A percentile compares a stretch with the other conserved stretches of the same genome.
Evolutionary conservation across 495 filamentous ascomycete genomes (phyloP).

Genomic region (Chaetomium fimeti): DNA sequence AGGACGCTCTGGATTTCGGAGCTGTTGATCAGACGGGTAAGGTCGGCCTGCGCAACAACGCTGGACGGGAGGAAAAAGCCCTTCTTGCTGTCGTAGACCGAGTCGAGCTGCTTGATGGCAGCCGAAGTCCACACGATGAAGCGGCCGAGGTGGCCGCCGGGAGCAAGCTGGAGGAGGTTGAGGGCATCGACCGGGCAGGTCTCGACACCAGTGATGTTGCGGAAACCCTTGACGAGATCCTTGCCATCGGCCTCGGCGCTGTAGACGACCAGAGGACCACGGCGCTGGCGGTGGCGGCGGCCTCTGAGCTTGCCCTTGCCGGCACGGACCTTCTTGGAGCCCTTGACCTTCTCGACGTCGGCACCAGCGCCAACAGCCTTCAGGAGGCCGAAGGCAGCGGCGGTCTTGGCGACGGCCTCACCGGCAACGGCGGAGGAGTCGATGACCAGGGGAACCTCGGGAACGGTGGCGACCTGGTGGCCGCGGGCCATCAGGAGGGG

Average conservation of each 20-base stretch:
- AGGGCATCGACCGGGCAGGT: slow-evolving; percentile 90
- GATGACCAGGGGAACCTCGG: slow-evolving; percentile 95
- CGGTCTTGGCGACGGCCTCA: slow-evolving; percentile 79
- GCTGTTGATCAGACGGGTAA: slow-evolving; percentile 96
- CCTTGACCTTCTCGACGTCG: slow-evolving; percentile 91
- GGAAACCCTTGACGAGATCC: slow-evolving; percentile 86
- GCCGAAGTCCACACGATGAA: slow-evolving; percentile 99
- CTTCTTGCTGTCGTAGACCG: slow-evolving; percentile 97
- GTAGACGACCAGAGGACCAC: slow-evolving; percentile 95
- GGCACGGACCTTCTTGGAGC: slow-evolving; percentile 88
- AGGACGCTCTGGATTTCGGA: slow-evolving; percentile 96
- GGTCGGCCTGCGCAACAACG: slow-evolving; percentile 84
- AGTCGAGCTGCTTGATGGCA: slow-evolving; percentile 92
- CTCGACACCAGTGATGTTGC: slow-evolving; percentile 98
- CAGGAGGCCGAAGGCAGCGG: slow-evolving; percentile 79
- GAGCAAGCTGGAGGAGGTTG: slow-evolving; percentile 98
- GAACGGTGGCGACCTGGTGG: slow-evolving; percentile 86
- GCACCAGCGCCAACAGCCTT: slow-evolving; percentile 84
- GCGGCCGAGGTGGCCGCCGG: slow-evolving; percentile 96
- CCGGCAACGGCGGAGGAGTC: slow-evolving; percentile 80
- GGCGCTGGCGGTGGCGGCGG: slow-evolving; percentile 93
- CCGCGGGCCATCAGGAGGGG: slow-evolving; percentile 94
- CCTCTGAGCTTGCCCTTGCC: slow-evolving; percentile 97
- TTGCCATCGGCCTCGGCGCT: slow-evolving; percentile 89
- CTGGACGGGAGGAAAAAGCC: slow-evolving; percentile 94